Conservation (phyloP, 2,329 filamentous ascomycete species). For the Exophiala dermatitidis region DNA sequence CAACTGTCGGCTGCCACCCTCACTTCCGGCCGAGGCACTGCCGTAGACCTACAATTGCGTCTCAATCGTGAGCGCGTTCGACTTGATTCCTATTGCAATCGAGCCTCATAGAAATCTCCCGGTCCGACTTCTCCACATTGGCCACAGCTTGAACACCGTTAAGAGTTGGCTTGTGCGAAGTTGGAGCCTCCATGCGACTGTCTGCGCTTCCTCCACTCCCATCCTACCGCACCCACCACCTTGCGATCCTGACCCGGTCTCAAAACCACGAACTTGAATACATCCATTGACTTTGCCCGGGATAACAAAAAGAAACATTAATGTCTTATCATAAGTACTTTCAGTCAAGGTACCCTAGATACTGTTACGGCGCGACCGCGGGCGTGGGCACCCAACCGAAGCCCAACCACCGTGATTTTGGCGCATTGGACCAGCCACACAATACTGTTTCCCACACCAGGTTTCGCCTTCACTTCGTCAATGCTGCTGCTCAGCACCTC, state of each 20-base stretch:
- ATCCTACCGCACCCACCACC: conserved; percentile 10
- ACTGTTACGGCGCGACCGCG: conserved; percentile 11
- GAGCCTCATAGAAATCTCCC: neutral
- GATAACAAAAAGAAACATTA: neutral
- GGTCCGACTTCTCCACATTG: neutral
- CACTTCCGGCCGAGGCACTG: conserved; percentile 4
- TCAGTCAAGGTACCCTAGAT: neutral
- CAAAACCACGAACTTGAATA: conserved; percentile 1
- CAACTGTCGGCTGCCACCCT: conserved; percentile 7
- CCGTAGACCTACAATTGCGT: neutral
- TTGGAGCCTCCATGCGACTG: conserved; percentile 3
- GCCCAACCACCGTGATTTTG: conserved; percentile 23
- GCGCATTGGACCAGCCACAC: conserved; percentile 20
- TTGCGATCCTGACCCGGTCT: conserved; percentile 5
- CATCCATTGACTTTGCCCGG: neutral
- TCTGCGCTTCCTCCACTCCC: conserved; percentile 1
- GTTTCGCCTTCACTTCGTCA: conserved; percentile 12
- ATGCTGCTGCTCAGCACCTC: conserved; percentile 14
- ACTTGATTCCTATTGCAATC: neutral
- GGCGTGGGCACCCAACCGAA: conserved; percentile 10
- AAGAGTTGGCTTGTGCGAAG: conserved; percentile 7
- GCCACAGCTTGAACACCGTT: conserved; percentile 7
- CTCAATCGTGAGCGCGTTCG: neutral
- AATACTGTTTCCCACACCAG: conserved; percentile 8
- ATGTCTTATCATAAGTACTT: neutral